Evolutionary conservation across 1,284 basidiomycete species (phyloP).

Genomic region (Leucoagaricus sp.): DNA sequence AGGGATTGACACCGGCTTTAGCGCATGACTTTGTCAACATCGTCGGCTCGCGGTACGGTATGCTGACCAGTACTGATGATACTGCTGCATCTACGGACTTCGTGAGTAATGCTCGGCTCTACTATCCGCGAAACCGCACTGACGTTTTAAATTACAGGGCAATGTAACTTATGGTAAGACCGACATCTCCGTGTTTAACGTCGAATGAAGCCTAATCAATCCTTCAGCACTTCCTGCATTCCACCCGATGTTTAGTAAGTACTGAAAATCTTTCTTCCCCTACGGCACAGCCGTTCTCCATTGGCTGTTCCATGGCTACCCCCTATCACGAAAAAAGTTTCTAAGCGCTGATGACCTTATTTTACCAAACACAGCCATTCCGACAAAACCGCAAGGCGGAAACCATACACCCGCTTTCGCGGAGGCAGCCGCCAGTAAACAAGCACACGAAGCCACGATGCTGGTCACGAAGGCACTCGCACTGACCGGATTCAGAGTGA

Average conservation of each 20-base stretch:
- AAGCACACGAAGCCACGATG: conserved; percentile 64
- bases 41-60: conserved; percentile 41
- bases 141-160: conserved; percentile 41
- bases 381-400: conserved; percentile 58
- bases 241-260: conserved; percentile 63
- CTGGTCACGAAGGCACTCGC: conserved; percentile 62
- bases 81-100: conserved; percentile 66
- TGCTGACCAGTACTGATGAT: conserved; percentile 27
- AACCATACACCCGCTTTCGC: conserved; percentile 73
- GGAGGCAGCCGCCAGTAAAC: conserved; percentile 53
- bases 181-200: neutral
- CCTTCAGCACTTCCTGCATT: conserved; percentile 60
- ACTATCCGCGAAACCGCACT: neutral
- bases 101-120: conserved; percentile 39
- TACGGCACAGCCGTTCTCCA: neutral
- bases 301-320: neutral
- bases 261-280: neutral
- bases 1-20: conserved; percentile 23
- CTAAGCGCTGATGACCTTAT: neutral
- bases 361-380: conserved; percentile 52
- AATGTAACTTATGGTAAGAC: conserved; percentile 65
- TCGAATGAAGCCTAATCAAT: neutral
- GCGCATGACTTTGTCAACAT: conserved; percentile 47
- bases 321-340: neutral
- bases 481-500: conserved; percentile 55